Conservation (phyloP, 768 basidiomycete genomes). For the Suillus placidus region DNA sequence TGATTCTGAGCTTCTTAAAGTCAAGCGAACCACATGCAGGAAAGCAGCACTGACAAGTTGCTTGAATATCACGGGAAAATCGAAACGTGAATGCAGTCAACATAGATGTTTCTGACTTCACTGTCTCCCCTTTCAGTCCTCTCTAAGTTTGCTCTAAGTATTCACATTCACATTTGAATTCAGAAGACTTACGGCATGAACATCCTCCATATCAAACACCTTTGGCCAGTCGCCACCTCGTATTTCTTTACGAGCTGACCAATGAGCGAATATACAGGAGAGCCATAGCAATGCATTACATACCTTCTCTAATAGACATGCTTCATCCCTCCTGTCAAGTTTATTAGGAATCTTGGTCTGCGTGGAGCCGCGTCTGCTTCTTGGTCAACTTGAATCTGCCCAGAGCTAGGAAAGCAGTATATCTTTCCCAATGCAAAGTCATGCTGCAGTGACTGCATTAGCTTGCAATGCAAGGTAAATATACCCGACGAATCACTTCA, state of each 20-base stretch:
- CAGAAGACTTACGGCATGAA: slow-evolving; percentile 71
- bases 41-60: slow-evolving; percentile 64
- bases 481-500: slow-evolving; percentile 66
- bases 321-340: slow-evolving; percentile 80
- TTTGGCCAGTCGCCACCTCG: slow-evolving; percentile 90
- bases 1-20: no score
- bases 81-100: slow-evolving; percentile 90
- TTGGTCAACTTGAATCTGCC: slow-evolving; percentile 49
- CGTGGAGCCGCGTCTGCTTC: slow-evolving; percentile 85
- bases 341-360: slow-evolving; percentile 90
- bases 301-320: slow-evolving; percentile 85
- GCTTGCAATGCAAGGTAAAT: not conserved
- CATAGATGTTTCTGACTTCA: no score
- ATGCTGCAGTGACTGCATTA: slow-evolving; percentile 39
- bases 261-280: slow-evolving; percentile 29
- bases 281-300: slow-evolving; percentile 13
- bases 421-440: slow-evolving; percentile 89
- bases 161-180: not conserved
- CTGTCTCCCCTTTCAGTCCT: no score
- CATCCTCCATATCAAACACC: slow-evolving; percentile 77
- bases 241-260: slow-evolving; percentile 89
- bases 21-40: not conserved
- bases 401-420: slow-evolving; percentile 87
- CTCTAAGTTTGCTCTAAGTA: no score
- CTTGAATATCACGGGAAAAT: slow-evolving; percentile 93